Evolutionary conservation across 371 early-diverging fungal species (phyloP).

Genomic region (Batkoa obscura): DNA sequence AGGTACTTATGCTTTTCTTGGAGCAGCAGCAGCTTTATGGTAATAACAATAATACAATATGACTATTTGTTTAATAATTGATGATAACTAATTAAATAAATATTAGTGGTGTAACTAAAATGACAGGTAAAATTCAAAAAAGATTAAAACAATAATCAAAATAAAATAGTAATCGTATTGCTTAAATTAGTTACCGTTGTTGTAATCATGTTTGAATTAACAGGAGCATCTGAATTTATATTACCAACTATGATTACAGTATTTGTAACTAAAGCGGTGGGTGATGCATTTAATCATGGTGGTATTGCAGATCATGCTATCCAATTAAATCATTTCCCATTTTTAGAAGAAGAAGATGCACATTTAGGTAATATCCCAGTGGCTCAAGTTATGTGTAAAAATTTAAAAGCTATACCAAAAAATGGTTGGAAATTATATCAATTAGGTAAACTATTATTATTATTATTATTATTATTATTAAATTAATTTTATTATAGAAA

Average conservation of each 20-base stretch:
- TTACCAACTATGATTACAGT: slow-evolving; percentile 85
- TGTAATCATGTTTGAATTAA: slow-evolving; percentile 94
- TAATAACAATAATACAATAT: slow-evolving; percentile 10
- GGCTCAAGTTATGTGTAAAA: slow-evolving; percentile 36
- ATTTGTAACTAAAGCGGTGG: slow-evolving; percentile 74
- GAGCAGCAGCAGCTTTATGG: slow-evolving; percentile 84
- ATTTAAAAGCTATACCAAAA: slow-evolving; percentile 32
- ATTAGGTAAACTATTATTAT: slow-evolving; percentile 13
- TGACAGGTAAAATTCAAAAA: slow-evolving; percentile 22
- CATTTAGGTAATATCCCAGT: slow-evolving; percentile 31
- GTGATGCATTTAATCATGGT: slow-evolving; percentile 59
- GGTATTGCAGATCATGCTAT: slow-evolving; percentile 81
- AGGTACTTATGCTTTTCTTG: slow-evolving; percentile 91
- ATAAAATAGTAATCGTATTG: neutral
- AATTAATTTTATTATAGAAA: slow-evolving; percentile 13
- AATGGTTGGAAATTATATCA: slow-evolving; percentile 21
- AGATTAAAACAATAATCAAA: neutral
- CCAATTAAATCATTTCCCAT: slow-evolving; percentile 67
- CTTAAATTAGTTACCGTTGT: slow-evolving; percentile 42
- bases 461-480: neutral
- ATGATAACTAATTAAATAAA: neutral
- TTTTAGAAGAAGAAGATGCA: slow-evolving; percentile 63
- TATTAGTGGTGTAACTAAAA: slow-evolving; percentile 37
- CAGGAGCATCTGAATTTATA: slow-evolving; percentile 77
- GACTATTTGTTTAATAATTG: neutral